These are phyloP conservation scores for Phylloporus sp. DNA, from an alignment of 1,284 basidiomycete genomes.

Conservation along the genomic window DNA sequence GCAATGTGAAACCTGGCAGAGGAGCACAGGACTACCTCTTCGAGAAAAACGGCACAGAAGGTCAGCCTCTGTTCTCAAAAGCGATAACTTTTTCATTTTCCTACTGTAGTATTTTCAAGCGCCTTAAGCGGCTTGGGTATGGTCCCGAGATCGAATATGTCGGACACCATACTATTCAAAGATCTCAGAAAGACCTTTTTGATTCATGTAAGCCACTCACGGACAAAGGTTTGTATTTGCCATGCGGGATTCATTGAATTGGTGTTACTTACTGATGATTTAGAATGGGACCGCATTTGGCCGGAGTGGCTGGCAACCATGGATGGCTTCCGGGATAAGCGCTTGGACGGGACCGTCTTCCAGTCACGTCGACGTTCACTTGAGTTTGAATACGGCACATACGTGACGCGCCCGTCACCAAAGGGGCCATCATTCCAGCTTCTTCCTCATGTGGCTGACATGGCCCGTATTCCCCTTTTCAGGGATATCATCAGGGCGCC, in stretches of 20 bases:
- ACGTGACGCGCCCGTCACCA: neutral
- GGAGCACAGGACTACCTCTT: neutral
- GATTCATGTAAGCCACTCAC: constrained; percentile 12
- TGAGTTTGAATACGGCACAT: neutral
- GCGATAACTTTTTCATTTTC: no score
- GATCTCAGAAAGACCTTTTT: neutral
- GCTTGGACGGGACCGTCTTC: neutral
- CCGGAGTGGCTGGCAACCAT: constrained; percentile 11
- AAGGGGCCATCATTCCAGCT: constrained; percentile 6
- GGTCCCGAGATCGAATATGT: constrained; percentile 4
- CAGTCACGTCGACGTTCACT: neutral
- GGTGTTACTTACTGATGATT: neutral
- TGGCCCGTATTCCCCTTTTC: constrained; percentile 18
- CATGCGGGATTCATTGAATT: neutral
- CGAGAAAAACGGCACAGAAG: neutral
- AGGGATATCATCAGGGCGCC: constrained; percentile 19
- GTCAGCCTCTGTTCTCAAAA: no score
- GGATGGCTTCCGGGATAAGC: neutral
- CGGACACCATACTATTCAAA: neutral
- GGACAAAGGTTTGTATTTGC: constrained; percentile 8
- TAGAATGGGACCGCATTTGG: neutral
- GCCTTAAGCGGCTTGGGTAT: constrained; percentile 13
- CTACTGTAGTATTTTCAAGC: constrained; percentile 13
- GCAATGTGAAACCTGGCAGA: constrained; percentile 7
- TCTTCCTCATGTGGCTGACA: constrained; percentile 21